Conservation (phyloP, 1,139 yeast species). For the Saccharomycopsis phalli region DNA sequence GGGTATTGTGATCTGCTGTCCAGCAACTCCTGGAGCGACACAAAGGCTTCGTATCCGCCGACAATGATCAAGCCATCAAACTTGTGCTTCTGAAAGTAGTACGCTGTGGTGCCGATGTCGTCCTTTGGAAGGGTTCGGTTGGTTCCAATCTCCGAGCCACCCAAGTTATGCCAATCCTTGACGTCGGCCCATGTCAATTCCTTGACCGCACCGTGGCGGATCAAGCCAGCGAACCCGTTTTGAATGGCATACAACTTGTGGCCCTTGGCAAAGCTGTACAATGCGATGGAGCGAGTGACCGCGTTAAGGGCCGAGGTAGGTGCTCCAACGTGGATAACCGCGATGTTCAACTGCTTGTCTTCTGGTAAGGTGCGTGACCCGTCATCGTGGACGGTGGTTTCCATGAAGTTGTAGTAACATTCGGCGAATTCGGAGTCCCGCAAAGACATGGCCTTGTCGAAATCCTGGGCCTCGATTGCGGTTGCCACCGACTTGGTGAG, state of each 20-base stretch:
- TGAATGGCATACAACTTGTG: slow-evolving; percentile 66
- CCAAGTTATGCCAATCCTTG: slow-evolving; percentile 64
- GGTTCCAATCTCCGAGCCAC: slow-evolving; percentile 81
- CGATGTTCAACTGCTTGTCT: slow-evolving; percentile 51
- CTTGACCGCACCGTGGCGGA: slow-evolving; percentile 64
- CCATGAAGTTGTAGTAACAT: slow-evolving; percentile 53
- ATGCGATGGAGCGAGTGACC: slow-evolving; percentile 67
- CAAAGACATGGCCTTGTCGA: slow-evolving; percentile 55
- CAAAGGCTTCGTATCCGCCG: slow-evolving; percentile 78
- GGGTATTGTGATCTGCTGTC: slow-evolving; percentile 58
- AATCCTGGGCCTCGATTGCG: slow-evolving; percentile 51
- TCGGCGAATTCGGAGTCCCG: slow-evolving; percentile 69
- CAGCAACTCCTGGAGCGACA: slow-evolving; percentile 58
- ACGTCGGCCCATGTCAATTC: slow-evolving; percentile 60
- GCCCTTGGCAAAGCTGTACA: slow-evolving; percentile 67
- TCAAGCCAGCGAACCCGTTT: slow-evolving; percentile 68
- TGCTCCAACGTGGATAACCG: slow-evolving; percentile 72
- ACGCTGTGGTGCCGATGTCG: slow-evolving; percentile 68
- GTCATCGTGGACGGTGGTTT: slow-evolving; percentile 54
- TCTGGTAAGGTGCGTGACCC: slow-evolving; percentile 45
- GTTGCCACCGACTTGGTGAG: slow-evolving; percentile 63
- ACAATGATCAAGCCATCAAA: slow-evolving; percentile 67
- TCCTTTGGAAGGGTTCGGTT: slow-evolving; percentile 63
- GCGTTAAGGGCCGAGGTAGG: slow-evolving; percentile 79
- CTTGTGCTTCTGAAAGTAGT: slow-evolving; percentile 61